These are phyloP conservation scores for Cladosporium velox DNA, from an alignment of 2,329 filamentous ascomycete species.

Conservation along the genomic window DNA sequence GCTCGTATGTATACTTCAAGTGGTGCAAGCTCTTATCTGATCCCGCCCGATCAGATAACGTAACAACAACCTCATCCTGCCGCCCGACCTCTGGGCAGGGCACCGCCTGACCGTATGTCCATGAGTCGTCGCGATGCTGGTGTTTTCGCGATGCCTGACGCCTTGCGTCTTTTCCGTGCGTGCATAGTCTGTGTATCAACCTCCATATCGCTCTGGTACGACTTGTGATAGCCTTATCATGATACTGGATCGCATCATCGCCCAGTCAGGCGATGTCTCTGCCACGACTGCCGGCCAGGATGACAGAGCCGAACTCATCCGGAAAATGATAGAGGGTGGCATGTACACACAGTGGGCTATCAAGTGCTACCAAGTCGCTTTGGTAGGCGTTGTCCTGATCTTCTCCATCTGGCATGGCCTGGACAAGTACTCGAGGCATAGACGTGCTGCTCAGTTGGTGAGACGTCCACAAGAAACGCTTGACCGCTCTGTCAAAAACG, in stretches of 20 bases:
- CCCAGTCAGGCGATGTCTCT: conserved; percentile 14
- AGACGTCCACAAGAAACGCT: background rate
- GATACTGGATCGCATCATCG: conserved; percentile 16
- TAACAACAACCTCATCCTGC: conserved; percentile 1
- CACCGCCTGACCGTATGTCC: background rate
- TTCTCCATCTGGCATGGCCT: conserved; percentile 43
- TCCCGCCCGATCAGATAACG: conserved; percentile 14
- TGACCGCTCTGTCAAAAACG: background rate
- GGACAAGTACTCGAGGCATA: conserved; percentile 29
- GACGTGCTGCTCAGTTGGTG: conserved; percentile 19
- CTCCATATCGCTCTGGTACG: background rate
- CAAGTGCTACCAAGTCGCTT: conserved; percentile 43
- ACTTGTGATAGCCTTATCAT: background rate
- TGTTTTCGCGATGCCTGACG: background rate
- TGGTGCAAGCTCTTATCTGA: background rate
- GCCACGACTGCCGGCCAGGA: background rate
- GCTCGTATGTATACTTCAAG: background rate
- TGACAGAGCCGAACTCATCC: conserved; percentile 4
- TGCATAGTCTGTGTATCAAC: background rate
- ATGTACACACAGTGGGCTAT: conserved; percentile 38
- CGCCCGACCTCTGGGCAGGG: conserved; percentile 8
- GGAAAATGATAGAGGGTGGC: conserved; percentile 5
- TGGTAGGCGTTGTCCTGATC: conserved; percentile 40
- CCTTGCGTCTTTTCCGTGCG: background rate
- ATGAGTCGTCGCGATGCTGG: background rate